phyloP scores from a whole-genome alignment of 75 land plant species.

The Larix kaempferi region DNA sequence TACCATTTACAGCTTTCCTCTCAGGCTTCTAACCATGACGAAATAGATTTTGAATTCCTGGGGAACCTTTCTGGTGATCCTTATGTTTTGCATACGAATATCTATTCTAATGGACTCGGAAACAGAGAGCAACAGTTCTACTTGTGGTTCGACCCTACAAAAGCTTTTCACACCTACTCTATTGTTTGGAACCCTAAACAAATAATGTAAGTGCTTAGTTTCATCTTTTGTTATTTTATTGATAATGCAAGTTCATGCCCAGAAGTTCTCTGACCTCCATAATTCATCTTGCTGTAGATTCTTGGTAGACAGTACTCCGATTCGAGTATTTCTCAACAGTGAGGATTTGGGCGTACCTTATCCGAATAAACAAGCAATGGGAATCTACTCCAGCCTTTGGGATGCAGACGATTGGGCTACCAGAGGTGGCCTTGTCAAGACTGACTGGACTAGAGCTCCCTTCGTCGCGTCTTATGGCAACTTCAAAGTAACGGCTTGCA shows the following conservation, averaged over 20 bases:
- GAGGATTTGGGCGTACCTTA: constrained; percentile 32
- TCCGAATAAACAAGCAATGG: constrained; percentile 34
- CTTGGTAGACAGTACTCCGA: constrained; percentile 37
- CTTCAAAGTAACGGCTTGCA: not conserved
- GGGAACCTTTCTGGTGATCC: constrained; percentile 68
- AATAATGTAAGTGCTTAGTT: constrained; percentile 33
- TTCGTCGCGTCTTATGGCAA: constrained; percentile 26
- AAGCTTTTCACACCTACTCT: constrained; percentile 57
- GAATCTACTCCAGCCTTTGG: constrained; percentile 31
- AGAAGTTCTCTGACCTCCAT: not conserved
- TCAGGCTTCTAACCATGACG: constrained; percentile 62
- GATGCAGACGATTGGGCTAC: constrained; percentile 37
- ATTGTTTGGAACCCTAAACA: constrained; percentile 9
- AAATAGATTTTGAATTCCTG: constrained; percentile 79
- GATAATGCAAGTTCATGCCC: not conserved
- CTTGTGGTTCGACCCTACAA: constrained; percentile 79
- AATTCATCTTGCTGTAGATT: constrained; percentile 16
- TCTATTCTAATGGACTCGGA: constrained; percentile 64
- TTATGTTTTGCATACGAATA: constrained; percentile 71
- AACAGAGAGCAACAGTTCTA: constrained; percentile 70
- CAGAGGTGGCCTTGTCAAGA: constrained; percentile 28
- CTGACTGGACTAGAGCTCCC: constrained; percentile 30
- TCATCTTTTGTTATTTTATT: not conserved
- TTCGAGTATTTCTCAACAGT: constrained; percentile 36
- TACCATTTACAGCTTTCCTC: constrained; percentile 26